Base-by-base conservation (phyloP, 257 asterid species). In the Echium plantagineum region DNA sequence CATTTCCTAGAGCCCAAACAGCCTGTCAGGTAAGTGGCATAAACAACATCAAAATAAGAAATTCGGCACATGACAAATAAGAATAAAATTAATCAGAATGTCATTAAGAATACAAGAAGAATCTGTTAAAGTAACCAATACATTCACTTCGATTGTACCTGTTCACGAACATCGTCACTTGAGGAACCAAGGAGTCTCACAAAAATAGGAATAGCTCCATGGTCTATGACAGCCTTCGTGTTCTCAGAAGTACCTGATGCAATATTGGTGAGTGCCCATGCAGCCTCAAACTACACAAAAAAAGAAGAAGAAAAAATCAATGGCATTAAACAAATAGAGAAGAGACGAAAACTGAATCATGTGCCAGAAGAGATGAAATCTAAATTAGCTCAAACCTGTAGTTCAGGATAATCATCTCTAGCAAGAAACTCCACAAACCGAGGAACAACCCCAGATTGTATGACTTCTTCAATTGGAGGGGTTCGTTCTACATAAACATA, bases 261-360 rank as follows among this genome's bases (percentile, higher is more conserved):
- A 77, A 90, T 84, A 62, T 90, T 90, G 51, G 97, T 90, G 64
- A 90, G 90, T 48, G 95, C 97, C 97, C 97, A 86, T 15, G 97
- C 97, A 31, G 97, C 97, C 82, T 86, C 95, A 69, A 90, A 90
- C 97, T 90, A 72, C n/a, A n/a, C n/a, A n/a, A n/a, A n/a, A n/a
- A n/a, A n/a, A n/a, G n/a, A n/a, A n/a, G n/a, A n/a, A n/a, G 57
- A 66, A 66, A 24, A 1, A 24, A 24, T 1, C 26, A 1, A 24
- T 24, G 16, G 54, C n/a, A 62, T 16, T 20, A 32, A 30, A 28
- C 55, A 52, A 59, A 67, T 48, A 18, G 13, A 66, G 55, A 47
- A 4, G 57, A 66, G 38, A 5, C 4, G 0, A 18, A 26, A 38
- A 19, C 31, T 24, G 56, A 31, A 53, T 58, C 21, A 54, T 28